Base-by-base conservation (phyloP, 176 grass and related monocot genomes). In the Musa beccarii region DNA sequence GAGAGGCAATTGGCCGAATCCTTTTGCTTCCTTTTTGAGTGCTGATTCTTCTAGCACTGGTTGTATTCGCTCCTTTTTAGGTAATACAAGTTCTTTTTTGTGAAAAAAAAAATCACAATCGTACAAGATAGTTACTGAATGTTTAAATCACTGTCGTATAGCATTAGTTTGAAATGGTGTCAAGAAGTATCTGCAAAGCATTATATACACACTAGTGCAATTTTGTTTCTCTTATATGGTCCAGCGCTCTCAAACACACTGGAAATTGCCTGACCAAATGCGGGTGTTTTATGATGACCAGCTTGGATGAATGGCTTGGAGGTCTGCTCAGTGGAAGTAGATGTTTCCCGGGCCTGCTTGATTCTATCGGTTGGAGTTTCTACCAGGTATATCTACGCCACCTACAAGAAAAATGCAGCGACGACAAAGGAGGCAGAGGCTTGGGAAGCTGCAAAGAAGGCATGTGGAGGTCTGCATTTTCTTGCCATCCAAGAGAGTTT, bases 221-320 rank as follows among this genome's bases (percentile, higher is more conserved):
- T 43, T 43, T 43, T 43, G 34, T 5, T 43, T 43, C 34, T 34
- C 29, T 43, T 43, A 43, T 43, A 4, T 43, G 34, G 34, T 43
- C 34, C 34, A 43, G 34, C 34, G 25, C 21, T 64, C 21, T 64
- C n/a, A 22, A 64, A 19, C n/a, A 64, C 2, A n/a, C 11, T 23
- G 11, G 19, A 66, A 26, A 66, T 12, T 70, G 12, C 16, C 25
- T 51, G 68, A 52, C 68, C 16, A 20, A 70, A 51, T 20, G 13
- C 16, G 25, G 21, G 22, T 1, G 71, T 75, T 85, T 74, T 51
- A 26, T 66, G 10, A 72, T 78, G n/a, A 34, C 59, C 88, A 94
- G 95, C 88, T 62, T 99, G 95, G 95, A 99, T 94, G 95, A 99
- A 89, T 70, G 95, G 95, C 9, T 55, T 94, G 54, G 95, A 99